These are phyloP conservation scores for Limonium bicolor DNA, from an alignment of 148 eudicot genomes.

Conservation along the genomic window DNA sequence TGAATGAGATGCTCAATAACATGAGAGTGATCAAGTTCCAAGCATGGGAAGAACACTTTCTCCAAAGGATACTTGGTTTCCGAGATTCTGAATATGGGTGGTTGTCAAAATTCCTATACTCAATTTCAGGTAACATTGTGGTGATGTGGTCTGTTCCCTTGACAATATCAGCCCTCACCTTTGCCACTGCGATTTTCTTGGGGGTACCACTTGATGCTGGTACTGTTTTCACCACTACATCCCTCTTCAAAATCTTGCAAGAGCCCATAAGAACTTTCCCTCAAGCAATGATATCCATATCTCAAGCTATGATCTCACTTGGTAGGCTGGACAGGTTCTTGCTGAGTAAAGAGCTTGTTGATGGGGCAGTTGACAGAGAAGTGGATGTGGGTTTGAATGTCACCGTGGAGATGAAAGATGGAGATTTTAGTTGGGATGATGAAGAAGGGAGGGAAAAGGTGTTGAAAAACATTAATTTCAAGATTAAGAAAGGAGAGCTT, in stretches of 20 bases:
- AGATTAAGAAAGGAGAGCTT: conserved; percentile 63
- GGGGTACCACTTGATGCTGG: conserved; percentile 71
- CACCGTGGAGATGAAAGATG: conserved; percentile 61
- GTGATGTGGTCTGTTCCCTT: conserved; percentile 77
- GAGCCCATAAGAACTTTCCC: conserved; percentile 91
- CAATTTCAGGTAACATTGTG: conserved; percentile 39
- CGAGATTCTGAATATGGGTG: conserved; percentile 63
- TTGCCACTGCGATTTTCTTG: conserved; percentile 49
- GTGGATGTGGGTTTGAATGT: conserved; percentile 28
- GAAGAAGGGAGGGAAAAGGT: conserved; percentile 43
- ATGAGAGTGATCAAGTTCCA: conserved; percentile 95
- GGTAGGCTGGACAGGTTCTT: conserved; percentile 59
- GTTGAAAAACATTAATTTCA: conserved; percentile 36
- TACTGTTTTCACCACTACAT: conserved; percentile 69
- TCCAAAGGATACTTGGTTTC: conserved; percentile 39
- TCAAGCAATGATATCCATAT: conserved; percentile 79
- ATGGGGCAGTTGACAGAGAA: conserved; percentile 40
- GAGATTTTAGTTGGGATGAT: conserved; percentile 82
- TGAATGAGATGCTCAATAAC: conserved; percentile 82
- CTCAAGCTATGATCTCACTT: conserved; percentile 81
- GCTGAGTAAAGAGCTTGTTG: conserved; percentile 62
- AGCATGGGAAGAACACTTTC: conserved; percentile 92
- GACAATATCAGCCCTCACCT: conserved; percentile 47
- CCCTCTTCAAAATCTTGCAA: conserved; percentile 64
- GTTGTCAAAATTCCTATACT: conserved; percentile 60